Percentiles rank a stretch among this genome's conserved stretches.
phyloP scores from a whole-genome alignment of 768 basidiomycete species.

The Boletus reticulatus region DNA sequence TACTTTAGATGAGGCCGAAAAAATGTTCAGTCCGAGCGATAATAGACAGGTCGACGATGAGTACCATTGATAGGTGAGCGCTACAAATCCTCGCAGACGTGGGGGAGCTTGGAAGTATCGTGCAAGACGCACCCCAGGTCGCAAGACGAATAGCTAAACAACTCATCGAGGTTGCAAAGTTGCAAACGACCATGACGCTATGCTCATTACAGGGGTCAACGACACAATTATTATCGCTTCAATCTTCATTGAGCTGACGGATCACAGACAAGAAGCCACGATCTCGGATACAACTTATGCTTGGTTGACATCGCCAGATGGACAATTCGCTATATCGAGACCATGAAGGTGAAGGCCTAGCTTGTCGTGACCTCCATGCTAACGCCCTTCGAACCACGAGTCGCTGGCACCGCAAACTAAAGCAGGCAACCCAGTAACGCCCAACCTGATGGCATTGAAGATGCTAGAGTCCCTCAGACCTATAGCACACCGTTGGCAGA shows the following conservation, averaged over 20 bases:
- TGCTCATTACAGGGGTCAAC: background rate
- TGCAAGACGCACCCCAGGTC: background rate
- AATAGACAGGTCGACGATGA: background rate
- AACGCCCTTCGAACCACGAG: no score
- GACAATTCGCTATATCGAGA: no score
- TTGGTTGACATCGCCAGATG: background rate
- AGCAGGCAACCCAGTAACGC: no score
- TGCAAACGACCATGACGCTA: background rate
- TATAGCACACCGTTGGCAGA: no score
- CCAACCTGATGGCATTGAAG: no score
- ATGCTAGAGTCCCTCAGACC: no score
- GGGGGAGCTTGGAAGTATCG: background rate
- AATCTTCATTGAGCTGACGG: background rate
- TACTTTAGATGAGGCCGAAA: background rate
- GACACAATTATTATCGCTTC: background rate
- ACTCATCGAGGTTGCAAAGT: background rate
- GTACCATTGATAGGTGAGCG: background rate
- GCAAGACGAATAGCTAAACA: background rate
- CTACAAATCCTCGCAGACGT: background rate
- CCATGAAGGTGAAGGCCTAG: no score
- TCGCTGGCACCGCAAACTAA: no score
- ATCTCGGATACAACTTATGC: background rate
- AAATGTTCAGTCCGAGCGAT: background rate
- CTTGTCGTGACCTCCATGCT: no score
- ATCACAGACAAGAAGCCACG: background rate